Evolutionary conservation across 208 protist species (phyloP).

Genomic region (Acanthamoeba culbertsoni): DNA sequence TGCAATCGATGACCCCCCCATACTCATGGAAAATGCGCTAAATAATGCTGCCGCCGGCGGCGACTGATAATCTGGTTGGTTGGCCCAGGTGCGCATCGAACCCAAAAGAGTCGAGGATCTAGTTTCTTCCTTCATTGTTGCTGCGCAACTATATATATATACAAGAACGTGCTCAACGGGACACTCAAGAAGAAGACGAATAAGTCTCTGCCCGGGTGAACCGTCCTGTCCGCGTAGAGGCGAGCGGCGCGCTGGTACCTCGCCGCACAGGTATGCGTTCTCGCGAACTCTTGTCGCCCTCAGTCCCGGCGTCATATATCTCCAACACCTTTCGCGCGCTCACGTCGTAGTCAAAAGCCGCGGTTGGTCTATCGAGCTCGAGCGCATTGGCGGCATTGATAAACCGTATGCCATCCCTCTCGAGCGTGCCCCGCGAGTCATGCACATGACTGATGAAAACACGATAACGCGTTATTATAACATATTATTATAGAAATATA

Average conservation of each 20-base stretch:
- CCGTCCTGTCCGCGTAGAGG: too few relatives aligned
- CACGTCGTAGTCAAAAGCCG: constrained; percentile 33
- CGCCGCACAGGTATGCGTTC: background rate
- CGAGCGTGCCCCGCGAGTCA: background rate
- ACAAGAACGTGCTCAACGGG: too few relatives aligned
- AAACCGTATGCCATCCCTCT: constrained; percentile 7
- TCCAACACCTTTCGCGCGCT: background rate
- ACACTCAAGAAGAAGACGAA: background rate
- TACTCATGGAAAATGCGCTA: too few relatives aligned
- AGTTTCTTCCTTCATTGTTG: too few relatives aligned
- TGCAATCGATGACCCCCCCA: too few relatives aligned
- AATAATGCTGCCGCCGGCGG: too few relatives aligned
- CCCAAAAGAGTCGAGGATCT: too few relatives aligned
- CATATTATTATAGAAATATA: background rate
- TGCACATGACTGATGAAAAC: background rate
- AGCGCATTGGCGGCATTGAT: constrained; percentile 45
- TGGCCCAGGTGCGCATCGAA: too few relatives aligned
- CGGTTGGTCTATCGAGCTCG: background rate
- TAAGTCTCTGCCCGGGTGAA: background rate
- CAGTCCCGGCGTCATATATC: background rate
- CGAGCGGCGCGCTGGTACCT: background rate
- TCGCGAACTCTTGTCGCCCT: too few relatives aligned
- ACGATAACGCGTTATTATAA: background rate
- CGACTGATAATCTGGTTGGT: too few relatives aligned
- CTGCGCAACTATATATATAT: too few relatives aligned